These are phyloP conservation scores for Thraustochytrium sp. DNA, from an alignment of 352 stramenopile genomes.

Conservation along the genomic window DNA sequence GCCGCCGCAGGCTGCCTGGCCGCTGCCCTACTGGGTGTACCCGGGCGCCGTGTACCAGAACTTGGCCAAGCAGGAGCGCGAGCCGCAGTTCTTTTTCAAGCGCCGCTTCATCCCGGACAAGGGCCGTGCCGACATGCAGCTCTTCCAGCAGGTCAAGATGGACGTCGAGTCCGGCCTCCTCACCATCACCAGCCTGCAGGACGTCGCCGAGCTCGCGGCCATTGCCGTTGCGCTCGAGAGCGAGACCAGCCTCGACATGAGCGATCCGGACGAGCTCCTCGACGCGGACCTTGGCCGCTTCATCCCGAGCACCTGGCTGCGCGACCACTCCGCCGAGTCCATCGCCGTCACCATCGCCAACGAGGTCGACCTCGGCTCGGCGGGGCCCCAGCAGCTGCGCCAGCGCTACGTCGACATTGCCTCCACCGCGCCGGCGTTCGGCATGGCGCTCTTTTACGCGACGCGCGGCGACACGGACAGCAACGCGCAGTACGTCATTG, in stretches of 20 bases:
- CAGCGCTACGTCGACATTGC: slow-evolving; percentile 40
- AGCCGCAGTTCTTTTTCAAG: slow-evolving; percentile 39
- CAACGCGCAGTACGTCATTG: slow-evolving; percentile 27
- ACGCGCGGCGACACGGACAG: background rate
- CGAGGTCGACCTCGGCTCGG: background rate
- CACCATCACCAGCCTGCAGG: slow-evolving; percentile 13
- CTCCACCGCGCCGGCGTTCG: slow-evolving; percentile 3
- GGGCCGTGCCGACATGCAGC: slow-evolving; percentile 15
- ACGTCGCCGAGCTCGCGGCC: slow-evolving; percentile 36
- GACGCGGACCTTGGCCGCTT: background rate
- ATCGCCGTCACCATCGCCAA: background rate
- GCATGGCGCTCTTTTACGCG: slow-evolving; percentile 36
- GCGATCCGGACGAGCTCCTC: slow-evolving; percentile 14
- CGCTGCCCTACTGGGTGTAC: slow-evolving; percentile 39
- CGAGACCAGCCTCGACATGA: background rate
- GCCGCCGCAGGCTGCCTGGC: slow-evolving; percentile 25
- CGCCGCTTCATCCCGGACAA: slow-evolving; percentile 22
- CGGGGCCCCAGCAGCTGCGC: background rate
- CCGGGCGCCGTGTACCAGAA: slow-evolving; percentile 25
- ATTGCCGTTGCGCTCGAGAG: slow-evolving; percentile 11
- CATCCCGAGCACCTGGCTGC: slow-evolving; percentile 30
- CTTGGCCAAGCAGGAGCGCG: slow-evolving; percentile 40
- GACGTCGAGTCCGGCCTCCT: background rate
- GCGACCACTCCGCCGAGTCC: background rate
- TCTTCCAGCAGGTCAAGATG: slow-evolving; percentile 35